These are phyloP conservation scores for Pinus albicaulis DNA, from an alignment of 75 land plant species.

Conservation along the genomic window DNA sequence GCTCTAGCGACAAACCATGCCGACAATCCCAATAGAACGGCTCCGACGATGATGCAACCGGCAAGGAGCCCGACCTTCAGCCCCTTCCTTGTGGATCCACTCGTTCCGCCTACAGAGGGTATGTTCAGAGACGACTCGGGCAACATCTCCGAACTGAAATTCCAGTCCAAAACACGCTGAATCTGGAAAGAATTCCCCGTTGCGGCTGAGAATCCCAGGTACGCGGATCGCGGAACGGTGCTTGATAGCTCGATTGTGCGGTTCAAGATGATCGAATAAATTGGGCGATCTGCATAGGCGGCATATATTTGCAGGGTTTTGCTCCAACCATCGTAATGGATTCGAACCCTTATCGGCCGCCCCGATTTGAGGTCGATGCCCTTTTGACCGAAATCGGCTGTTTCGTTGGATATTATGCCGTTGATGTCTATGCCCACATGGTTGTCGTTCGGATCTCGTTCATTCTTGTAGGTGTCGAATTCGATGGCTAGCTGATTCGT, in stretches of 20 bases:
- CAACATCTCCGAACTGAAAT: slow-evolving; percentile 16
- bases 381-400: background rate
- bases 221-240: slow-evolving; percentile 23
- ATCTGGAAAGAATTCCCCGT: slow-evolving; percentile 23
- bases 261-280: slow-evolving; percentile 5
- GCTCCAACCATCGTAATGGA: slow-evolving; percentile 24
- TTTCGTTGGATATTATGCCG: slow-evolving; percentile 10
- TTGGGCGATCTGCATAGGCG: slow-evolving; percentile 9
- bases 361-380: slow-evolving; percentile 23
- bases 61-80: background rate
- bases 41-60: background rate
- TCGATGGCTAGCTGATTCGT: slow-evolving; percentile 22
- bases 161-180: slow-evolving; percentile 36
- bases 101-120: too few relatives aligned
- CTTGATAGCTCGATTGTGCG: slow-evolving; percentile 26
- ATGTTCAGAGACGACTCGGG: background rate
- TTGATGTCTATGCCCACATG: slow-evolving; percentile 57
- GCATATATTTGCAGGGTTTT: slow-evolving; percentile 15
- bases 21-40: background rate
- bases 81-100: background rate
- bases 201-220: slow-evolving; percentile 54
- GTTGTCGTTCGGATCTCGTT: slow-evolving; percentile 24
- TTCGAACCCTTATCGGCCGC: slow-evolving; percentile 11
- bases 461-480: slow-evolving; percentile 37
- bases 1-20: background rate